Percentiles rank a stretch among this genome's conserved stretches.
Evolutionary conservation across 208 protist genomes (phyloP).

Genomic region (Trypanosomatidae sp.): DNA sequence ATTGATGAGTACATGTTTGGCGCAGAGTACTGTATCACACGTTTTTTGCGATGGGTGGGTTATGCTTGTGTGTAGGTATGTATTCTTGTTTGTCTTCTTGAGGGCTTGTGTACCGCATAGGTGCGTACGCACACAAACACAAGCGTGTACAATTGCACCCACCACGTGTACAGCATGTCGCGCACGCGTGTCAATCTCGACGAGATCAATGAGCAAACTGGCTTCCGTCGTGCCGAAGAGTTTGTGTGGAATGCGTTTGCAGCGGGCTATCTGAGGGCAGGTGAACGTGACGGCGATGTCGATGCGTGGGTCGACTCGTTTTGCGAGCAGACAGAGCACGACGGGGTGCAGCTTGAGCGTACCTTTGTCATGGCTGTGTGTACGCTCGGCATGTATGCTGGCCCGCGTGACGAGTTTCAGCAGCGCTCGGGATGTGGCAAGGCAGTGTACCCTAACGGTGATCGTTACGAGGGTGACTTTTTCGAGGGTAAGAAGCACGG

Average conservation of each 20-base stretch:
- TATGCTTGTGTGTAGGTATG: no score
- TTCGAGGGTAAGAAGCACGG: conserved; percentile 86
- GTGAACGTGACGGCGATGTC: conserved; percentile 55
- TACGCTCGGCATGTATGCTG: conserved; percentile 75
- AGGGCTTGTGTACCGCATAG: no score
- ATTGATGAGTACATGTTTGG: no score
- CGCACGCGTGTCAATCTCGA: conserved; percentile 36
- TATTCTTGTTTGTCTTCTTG: no score
- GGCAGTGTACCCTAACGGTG: conserved; percentile 68
- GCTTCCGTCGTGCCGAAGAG: conserved; percentile 69
- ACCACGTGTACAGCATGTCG: not conserved
- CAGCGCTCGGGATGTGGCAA: conserved; percentile 78
- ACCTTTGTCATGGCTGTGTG: conserved; percentile 74
- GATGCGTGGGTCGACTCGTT: conserved; percentile 70
- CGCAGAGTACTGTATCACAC: no score
- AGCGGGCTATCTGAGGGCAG: conserved; percentile 28
- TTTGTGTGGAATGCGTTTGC: conserved; percentile 71
- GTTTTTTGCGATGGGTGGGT: no score
- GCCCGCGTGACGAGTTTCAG: conserved; percentile 80
- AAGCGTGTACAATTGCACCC: not conserved
- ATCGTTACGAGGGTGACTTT: conserved; percentile 84
- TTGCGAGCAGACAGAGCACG: conserved; percentile 48
- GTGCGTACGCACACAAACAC: no score
- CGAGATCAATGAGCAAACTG: conserved; percentile 66
- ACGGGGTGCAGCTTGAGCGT: conserved; percentile 30